A percentile compares a stretch with the other conserved stretches of the same genome.
Evolutionary conservation across 2,329 filamentous ascomycete species (phyloP).

Genomic region (Cephalotrichum gorgonifer): DNA sequence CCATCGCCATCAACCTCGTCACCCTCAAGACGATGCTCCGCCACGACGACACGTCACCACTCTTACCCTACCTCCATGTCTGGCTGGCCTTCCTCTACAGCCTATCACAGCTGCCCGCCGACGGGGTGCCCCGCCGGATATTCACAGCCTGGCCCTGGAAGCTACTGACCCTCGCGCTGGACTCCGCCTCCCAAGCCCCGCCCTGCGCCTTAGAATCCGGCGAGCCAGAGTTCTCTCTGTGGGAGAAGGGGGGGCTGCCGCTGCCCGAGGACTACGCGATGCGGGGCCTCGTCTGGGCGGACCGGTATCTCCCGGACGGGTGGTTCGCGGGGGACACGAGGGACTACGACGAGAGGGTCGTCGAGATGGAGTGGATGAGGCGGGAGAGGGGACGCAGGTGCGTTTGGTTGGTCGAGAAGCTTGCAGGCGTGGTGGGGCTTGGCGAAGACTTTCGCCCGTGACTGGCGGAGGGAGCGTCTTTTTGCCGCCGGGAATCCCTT

Average conservation of each 20-base stretch:
- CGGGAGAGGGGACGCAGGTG: not conserved
- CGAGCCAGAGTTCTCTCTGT: not conserved
- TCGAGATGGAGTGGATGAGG: constrained; percentile 34
- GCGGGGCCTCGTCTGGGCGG: constrained; percentile 50
- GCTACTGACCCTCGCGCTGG: constrained; percentile 27
- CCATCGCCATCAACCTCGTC: not conserved
- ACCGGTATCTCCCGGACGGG: constrained; percentile 44
- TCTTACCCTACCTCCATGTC: constrained; percentile 51
- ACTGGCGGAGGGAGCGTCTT: too few species aligned
- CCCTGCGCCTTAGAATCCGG: not conserved
- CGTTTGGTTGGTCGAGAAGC: not conserved
- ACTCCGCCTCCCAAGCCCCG: constrained; percentile 9
- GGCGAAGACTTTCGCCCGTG: not conserved
- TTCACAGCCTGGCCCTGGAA: constrained; percentile 44
- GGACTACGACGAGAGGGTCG: constrained; percentile 56
- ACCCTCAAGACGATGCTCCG: not conserved
- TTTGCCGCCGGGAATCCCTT: too few species aligned
- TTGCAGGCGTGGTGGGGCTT: not conserved
- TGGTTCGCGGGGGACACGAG: constrained; percentile 50
- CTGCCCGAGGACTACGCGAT: constrained; percentile 61
- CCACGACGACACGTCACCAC: constrained; percentile 27
- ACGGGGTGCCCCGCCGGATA: constrained; percentile 24
- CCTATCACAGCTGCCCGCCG: constrained; percentile 18
- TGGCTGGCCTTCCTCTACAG: constrained; percentile 47
- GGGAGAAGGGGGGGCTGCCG: constrained; percentile 22